Base-by-base conservation (phyloP, 371 early-diverging fungal genomes). In the Lichtheimia hyalospora region DNA sequence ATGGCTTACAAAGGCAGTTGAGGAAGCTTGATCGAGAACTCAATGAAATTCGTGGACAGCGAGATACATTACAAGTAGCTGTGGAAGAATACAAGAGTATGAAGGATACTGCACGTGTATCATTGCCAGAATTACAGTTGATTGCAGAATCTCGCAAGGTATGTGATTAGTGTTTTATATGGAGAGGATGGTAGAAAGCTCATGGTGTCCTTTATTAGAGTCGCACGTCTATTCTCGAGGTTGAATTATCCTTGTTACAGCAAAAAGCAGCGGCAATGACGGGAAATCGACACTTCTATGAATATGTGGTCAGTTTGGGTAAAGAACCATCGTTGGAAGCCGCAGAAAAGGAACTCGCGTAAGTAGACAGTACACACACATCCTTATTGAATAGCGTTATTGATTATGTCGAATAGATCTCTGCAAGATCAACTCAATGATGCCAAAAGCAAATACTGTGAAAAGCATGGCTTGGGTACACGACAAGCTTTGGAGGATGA, bases 21-120 rank as follows among this genome's bases (percentile, higher is more conserved):
- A 78, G 84, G 42, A 82, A 83, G 49, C 58, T 92, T 20, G 92
- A 95, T 48, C 69, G 66, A 15, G 95, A 96, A 39, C 70, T 93
- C 46, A 81, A 84, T 6, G 82, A 94, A 21, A 73, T 95, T 52
- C 87, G 95, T 44, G 84, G 84, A 44, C 84, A 88, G 55, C 86
- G 97, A 42, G 95, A 96, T 72, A 75, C 78, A 41, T 79, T 93
- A 21, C 91, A 91, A 64, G 81, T 83, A 8, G 71, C 75, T 40
- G 75, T 90, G 6, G 93, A 93, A 44, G 83, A 87, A 40, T 79
- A 85, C 42, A 85, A 81, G 34, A 79, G 89, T 16, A 88, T 87
- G 58, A 91, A 84, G 55, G 79, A 84, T 46, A 76, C 80, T 15
- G 89, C 87, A 59, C 42, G 67, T n/a, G 62, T 56, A 0, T 66